These are phyloP conservation scores for Parascedosporium putredinis DNA, from an alignment of 2,329 filamentous ascomycete genomes.

Conservation along the genomic window DNA sequence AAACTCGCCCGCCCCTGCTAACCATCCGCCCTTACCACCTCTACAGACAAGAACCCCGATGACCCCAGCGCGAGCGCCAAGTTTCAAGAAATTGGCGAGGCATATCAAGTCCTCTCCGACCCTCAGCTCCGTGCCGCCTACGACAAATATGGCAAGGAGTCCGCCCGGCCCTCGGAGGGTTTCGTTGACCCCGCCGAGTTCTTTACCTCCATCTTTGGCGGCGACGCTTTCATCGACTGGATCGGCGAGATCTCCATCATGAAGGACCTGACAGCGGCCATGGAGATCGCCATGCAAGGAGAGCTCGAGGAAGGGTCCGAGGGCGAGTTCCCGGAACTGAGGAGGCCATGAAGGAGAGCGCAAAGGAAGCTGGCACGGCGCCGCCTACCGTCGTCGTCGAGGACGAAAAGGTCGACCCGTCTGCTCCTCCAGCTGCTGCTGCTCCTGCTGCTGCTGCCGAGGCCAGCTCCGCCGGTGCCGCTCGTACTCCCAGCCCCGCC, in stretches of 20 bases:
- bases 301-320: slow-evolving; percentile 30
- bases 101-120: slow-evolving; percentile 75
- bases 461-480: slow-evolving; percentile 26
- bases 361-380: slow-evolving; percentile 28
- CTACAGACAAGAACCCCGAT: slow-evolving; percentile 87
- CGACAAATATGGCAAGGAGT: slow-evolving; percentile 95
- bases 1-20: too few species aligned
- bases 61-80: slow-evolving; percentile 89
- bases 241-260: slow-evolving; percentile 98
- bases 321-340: slow-evolving; percentile 47
- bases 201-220: slow-evolving; percentile 97
- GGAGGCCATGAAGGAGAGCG: slow-evolving; percentile 45
- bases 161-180: slow-evolving; percentile 79
- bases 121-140: slow-evolving; percentile 80
- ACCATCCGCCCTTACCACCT: slow-evolving; percentile 4
- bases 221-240: slow-evolving; percentile 89
- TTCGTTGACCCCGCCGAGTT: slow-evolving; percentile 97
- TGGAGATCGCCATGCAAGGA: slow-evolving; percentile 90
- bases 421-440: slow-evolving; percentile 13
- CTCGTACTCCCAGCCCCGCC: slow-evolving; percentile 20
- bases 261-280: slow-evolving; percentile 95
- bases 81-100: slow-evolving; percentile 78
- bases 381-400: slow-evolving; percentile 30
- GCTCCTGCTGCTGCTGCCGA: slow-evolving; percentile 13
- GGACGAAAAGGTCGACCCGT: slow-evolving; percentile 18